These are phyloP conservation scores for Chlorophyllum brunneum DNA, from an alignment of 768 basidiomycete genomes.

Conservation along the genomic window DNA sequence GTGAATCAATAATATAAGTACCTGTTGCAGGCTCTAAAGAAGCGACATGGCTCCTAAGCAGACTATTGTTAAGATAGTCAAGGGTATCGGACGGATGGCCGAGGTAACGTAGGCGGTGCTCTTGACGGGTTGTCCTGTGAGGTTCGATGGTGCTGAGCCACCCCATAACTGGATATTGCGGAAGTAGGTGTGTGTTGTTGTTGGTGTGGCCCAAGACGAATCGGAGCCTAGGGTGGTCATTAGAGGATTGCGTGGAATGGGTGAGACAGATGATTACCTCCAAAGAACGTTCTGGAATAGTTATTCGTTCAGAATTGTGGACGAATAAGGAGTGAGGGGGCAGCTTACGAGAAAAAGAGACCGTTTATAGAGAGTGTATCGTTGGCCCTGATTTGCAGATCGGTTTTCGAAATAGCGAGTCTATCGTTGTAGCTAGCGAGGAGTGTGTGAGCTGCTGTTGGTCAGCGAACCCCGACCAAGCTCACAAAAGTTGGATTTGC, in stretches of 20 bases:
- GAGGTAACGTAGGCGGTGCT: constrained; percentile 18
- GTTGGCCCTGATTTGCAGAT: constrained; percentile 61
- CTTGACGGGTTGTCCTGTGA: constrained; percentile 30
- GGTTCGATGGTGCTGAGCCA: constrained; percentile 44
- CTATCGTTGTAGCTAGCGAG: constrained; percentile 64
- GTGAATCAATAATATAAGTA: not conserved
- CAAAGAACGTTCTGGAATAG: constrained; percentile 68
- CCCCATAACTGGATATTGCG: constrained; percentile 71
- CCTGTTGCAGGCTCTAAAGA: not conserved
- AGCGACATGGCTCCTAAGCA: not conserved
- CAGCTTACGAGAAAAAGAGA: constrained; percentile 71
- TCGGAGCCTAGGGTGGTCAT: constrained; percentile 49
- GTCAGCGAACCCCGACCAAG: constrained; percentile 11
- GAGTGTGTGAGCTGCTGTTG: not conserved
- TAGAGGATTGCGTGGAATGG: not conserved
- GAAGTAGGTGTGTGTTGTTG: constrained; percentile 68
- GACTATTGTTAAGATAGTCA: not conserved
- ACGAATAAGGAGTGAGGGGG: not conserved
- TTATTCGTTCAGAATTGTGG: constrained; percentile 5
- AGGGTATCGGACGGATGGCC: not conserved
- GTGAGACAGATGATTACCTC: constrained; percentile 39
- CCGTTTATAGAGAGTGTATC: constrained; percentile 56
- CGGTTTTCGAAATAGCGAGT: constrained; percentile 52
- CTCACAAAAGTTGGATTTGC: constrained; percentile 65
- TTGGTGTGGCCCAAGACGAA: constrained; percentile 65